Conservation (phyloP, 495 filamentous ascomycete genomes). For the Trichoderma erinaceum region DNA sequence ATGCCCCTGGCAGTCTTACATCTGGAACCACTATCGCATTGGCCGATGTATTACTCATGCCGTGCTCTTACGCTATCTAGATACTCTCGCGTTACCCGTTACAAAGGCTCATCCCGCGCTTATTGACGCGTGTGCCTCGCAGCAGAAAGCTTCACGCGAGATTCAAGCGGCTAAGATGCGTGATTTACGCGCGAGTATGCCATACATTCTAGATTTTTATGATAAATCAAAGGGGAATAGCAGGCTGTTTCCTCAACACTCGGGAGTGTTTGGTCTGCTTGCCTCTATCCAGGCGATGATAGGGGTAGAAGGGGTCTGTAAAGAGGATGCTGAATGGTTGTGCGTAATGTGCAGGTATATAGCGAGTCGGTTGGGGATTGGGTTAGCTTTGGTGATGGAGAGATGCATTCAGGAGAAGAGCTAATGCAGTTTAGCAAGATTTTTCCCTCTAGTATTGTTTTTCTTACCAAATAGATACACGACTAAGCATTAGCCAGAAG, state of each 20-base stretch:
- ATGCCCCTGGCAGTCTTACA: background rate
- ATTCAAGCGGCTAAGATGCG: background rate
- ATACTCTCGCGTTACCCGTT: background rate
- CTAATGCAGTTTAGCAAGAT: background rate
- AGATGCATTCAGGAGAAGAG: background rate
- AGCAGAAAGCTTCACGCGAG: background rate
- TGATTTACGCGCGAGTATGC: background rate
- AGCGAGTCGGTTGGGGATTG: background rate
- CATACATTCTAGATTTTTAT: background rate
- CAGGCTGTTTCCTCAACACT: background rate
- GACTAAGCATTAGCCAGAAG: no score
- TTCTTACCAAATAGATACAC: no score
- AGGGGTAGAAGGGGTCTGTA: background rate
- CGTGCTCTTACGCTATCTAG: background rate
- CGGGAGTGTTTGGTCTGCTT: constrained; percentile 4
- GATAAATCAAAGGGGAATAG: background rate
- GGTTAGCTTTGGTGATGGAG: background rate
- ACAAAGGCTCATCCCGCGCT: background rate
- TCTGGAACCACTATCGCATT: background rate
- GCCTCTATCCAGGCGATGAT: background rate
- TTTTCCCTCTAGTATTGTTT: background rate
- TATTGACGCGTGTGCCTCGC: background rate
- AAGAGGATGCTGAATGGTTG: background rate
- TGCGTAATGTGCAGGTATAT: background rate
- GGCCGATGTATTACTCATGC: background rate